Conservation (phyloP, 768 basidiomycete genomes). For the Atractiella rhizophila region DNA sequence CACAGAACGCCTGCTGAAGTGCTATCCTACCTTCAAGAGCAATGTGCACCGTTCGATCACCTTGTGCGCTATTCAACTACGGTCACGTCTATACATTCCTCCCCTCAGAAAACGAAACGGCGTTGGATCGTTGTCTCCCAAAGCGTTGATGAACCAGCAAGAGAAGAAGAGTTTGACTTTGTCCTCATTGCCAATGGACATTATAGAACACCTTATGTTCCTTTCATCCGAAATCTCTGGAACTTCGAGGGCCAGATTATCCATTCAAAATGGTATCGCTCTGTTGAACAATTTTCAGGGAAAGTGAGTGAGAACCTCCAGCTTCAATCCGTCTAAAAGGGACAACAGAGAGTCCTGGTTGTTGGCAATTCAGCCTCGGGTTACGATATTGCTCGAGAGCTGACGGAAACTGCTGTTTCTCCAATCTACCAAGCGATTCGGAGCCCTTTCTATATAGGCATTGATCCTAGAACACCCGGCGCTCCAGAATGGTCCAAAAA, state of each 20-base stretch:
- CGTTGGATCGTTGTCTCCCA: neutral
- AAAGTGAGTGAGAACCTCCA: slow-evolving; percentile 6
- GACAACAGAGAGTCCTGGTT: slow-evolving; percentile 19
- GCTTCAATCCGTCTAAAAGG: too few species aligned
- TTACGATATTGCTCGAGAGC: slow-evolving; percentile 21
- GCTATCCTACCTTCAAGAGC: slow-evolving; percentile 9
- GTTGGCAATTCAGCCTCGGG: slow-evolving; percentile 24
- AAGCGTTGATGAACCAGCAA: neutral
- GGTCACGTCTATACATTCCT: slow-evolving; percentile 6
- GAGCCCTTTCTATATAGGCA: slow-evolving; percentile 4
- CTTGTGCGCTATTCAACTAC: slow-evolving; percentile 9
- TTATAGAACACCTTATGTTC: slow-evolving; percentile 20
- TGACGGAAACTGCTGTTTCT: slow-evolving; percentile 10
- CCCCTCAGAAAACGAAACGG: neutral
- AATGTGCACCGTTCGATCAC: neutral
- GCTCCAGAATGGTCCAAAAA: slow-evolving; percentile 18
- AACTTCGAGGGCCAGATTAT: slow-evolving; percentile 18
- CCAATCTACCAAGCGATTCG: slow-evolving; percentile 13
- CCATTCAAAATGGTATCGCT: slow-evolving; percentile 21
- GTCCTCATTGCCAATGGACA: slow-evolving; percentile 22
- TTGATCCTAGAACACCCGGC: slow-evolving; percentile 13
- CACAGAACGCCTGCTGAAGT: slow-evolving; percentile 7
- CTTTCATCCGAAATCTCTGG: slow-evolving; percentile 17
- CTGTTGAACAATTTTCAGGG: slow-evolving; percentile 15
- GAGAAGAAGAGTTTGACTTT: slow-evolving; percentile 17